phyloP scores from a whole-genome alignment of 768 basidiomycete genomes.

The Pleurotus tuber-regium region DNA sequence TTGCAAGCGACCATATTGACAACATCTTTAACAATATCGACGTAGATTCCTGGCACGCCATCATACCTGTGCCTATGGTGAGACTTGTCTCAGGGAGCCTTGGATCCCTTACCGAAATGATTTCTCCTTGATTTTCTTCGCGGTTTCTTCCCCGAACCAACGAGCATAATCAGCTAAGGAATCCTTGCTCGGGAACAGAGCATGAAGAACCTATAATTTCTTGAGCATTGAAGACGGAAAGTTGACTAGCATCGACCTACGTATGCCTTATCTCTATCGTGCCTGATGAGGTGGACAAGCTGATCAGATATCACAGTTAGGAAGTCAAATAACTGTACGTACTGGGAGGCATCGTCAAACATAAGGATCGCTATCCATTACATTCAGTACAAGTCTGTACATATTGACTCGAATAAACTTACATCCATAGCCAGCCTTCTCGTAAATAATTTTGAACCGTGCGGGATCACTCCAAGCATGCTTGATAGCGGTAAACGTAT shows the following conservation, averaged over 20 bases:
- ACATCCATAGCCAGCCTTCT: constrained; percentile 37
- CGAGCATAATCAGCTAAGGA: constrained; percentile 24
- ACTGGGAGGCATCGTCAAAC: constrained; percentile 34
- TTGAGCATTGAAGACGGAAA: neutral
- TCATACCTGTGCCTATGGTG: constrained; percentile 18
- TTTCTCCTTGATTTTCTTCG: constrained; percentile 28
- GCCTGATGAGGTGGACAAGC: constrained; percentile 19
- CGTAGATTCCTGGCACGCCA: constrained; percentile 30
- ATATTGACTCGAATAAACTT: neutral
- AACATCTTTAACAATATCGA: constrained; percentile 50
- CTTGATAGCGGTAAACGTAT: constrained; percentile 32
- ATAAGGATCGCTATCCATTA: constrained; percentile 25
- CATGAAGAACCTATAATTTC: constrained; percentile 24
- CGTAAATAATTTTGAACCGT: constrained; percentile 35
- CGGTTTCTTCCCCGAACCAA: constrained; percentile 28
- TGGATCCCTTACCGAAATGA: neutral
- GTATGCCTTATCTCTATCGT: constrained; percentile 28
- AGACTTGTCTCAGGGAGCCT: neutral
- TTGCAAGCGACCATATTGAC: constrained; percentile 41
- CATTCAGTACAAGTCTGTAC: neutral
- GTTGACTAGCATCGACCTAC: neutral
- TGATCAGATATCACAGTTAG: neutral
- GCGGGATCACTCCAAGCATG: constrained; percentile 30
- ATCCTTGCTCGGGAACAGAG: constrained; percentile 34
- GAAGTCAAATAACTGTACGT: constrained; percentile 8